Evolutionary conservation across 257 asterid genomes (phyloP), one percentile per base, ranked within the genome.

Genomic region (Striga asiatica): DNA sequence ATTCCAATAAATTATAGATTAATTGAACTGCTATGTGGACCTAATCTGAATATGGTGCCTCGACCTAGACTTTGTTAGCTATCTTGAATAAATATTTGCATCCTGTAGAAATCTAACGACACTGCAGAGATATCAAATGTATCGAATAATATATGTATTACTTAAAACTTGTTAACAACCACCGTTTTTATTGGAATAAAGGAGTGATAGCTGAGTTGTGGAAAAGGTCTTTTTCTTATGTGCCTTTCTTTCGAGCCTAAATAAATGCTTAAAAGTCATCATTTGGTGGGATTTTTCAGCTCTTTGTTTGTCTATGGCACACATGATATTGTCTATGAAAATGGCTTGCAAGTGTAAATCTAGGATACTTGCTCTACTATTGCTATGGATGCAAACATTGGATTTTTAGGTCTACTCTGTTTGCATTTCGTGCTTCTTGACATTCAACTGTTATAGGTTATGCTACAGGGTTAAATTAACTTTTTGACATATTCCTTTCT

Each of bases 401-500:
- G 39, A 37, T 17, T 29, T 41, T 8, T 25, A 5, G 25, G 48
- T 31, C 46, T 21, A 61, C 46, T 27, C 54, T 16, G 11, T 13
- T 32, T 20, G 24, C 27, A 14, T 4, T 17, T 28, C 25, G 24
- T 17, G 35, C 8, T 53, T 53, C 39, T 43, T 38, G 45, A 37
- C 29, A 56, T 69, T 37, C 29, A 18, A 25, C 28, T 59, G 25
- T 24, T 25, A 50, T 20, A 32, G 28, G n/a, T 65, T 54, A 22
- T 17, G 20, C 31, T 18, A 12, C 16, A 43, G 46, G 37, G 31
- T 45, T 55, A 17, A 43, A 34, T 27, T 13, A 17, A 35, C 38
- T 24, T 49, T 31, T 42, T 50, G 22, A 13, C 48, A 5, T 65
- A 5, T 65, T 45, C 29, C 56, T 51, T 62, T 62, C 54, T 59